Evolutionary conservation across 2,329 filamentous ascomycete species (phyloP), one percentile per base, ranked within the genome.

Genomic region (Cordyceps cateniannulata): DNA sequence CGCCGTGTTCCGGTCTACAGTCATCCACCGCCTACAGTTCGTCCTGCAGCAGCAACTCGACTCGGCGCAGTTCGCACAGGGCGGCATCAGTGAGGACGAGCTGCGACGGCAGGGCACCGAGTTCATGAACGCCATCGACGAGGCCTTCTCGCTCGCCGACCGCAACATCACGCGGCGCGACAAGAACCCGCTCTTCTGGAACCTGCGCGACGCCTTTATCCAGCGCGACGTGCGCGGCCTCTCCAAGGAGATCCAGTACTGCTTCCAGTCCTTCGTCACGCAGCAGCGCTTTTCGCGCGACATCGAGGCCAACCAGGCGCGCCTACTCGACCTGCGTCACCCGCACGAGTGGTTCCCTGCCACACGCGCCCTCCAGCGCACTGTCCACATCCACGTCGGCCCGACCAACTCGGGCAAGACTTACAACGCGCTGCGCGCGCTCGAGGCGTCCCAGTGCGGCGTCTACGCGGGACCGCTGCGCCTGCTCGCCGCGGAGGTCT

Each of bases 331-430:
- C 74, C 77, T 96, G 65, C 85, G 92, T n/a, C 92, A 86, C 72
- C 95, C 95, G 0, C 83, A 87, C 59, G 95, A 99, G 72, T 98
- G 93, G 93, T 98, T 88, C 70, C 91, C 93, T 0, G 86, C 84
- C 4, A 95, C 95, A 1, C 84, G 96, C 62, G 81, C 85, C 50
- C 79, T 95, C 67, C 90, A 93, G 69, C 83, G 95, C 49, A 93
- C 85, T 0, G 83, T 99, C 45, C 91, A 98, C 76, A 79, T 99
- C 22, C 95, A 99, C 68, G 92, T 99, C 54, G 95, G 95, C 0
- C 95, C 95, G 1, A 99, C 95, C 2, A 99, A 99, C 73, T 98
- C 95, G 0, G 95, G 95, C 61, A 99, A 99, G 79, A 99, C 96
- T 0, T 99, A 98, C 71, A 89, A 92, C 70, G 96, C 95, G 0